Percentiles rank a stretch among this genome's conserved stretches.
These are phyloP conservation scores for Drechslerella dactyloides DNA, from an alignment of 2,329 filamentous ascomycete genomes.

Conservation along the genomic window DNA sequence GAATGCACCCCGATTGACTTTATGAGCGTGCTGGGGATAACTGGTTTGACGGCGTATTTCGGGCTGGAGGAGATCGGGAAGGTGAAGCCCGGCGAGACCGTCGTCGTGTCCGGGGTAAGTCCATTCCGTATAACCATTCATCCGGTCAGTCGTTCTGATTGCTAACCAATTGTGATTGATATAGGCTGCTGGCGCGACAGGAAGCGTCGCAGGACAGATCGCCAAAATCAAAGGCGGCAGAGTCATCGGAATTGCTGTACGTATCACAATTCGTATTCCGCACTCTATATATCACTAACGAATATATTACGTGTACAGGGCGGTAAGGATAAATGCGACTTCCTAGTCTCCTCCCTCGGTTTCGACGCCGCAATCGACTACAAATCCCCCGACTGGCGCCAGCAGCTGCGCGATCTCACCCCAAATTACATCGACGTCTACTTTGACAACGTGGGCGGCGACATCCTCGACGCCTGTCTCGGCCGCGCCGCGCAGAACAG, in stretches of 20 bases:
- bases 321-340: slow-evolving; percentile 70
- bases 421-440: slow-evolving; percentile 71
- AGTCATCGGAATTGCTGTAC: slow-evolving; percentile 54
- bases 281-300: slow-evolving; percentile 4
- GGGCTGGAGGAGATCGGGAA: slow-evolving; percentile 73
- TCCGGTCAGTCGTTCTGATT: background rate
- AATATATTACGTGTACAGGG: slow-evolving; percentile 66
- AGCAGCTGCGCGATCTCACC: slow-evolving; percentile 68
- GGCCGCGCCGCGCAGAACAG: slow-evolving; percentile 68
- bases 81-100: slow-evolving; percentile 72
- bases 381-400: slow-evolving; percentile 68
- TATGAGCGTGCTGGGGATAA: slow-evolving; percentile 64
- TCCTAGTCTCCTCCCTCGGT: slow-evolving; percentile 69
- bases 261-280: slow-evolving; percentile 1
- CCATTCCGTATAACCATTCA: background rate
- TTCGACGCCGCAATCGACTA: slow-evolving; percentile 74
- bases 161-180: background rate
- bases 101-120: slow-evolving; percentile 71
- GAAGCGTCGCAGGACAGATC: slow-evolving; percentile 77
- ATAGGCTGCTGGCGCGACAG: slow-evolving; percentile 75
- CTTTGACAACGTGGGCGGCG: slow-evolving; percentile 76
- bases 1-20: slow-evolving; percentile 58
- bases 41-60: slow-evolving; percentile 77
- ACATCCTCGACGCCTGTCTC: slow-evolving; percentile 72
- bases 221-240: slow-evolving; percentile 72